A percentile compares a stretch with the other conserved stretches of the same genome.
phyloP scores from a whole-genome alignment of 495 filamentous ascomycete species.

The Trichoderma gamsii region DNA sequence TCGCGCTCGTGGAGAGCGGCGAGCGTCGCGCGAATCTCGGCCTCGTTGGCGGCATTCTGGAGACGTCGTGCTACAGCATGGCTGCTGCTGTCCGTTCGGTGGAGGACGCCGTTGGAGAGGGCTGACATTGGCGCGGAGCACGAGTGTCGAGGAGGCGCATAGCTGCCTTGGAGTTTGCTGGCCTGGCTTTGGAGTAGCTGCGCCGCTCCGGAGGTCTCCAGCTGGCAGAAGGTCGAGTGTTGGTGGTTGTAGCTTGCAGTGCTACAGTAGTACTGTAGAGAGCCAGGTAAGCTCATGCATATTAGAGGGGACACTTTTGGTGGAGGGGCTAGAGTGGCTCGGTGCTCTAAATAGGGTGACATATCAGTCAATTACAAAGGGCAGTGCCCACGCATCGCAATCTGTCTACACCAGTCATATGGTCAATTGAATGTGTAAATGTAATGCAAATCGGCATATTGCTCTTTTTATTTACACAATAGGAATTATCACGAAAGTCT shows the following conservation, averaged over 20 bases:
- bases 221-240: neutral
- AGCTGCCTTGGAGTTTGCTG: slow-evolving; percentile 16
- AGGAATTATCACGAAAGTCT: too few relatives aligned
- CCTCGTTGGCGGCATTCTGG: slow-evolving; percentile 62
- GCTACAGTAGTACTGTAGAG: neutral
- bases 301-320: neutral
- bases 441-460: too few relatives aligned
- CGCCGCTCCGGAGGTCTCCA: neutral
- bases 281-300: neutral
- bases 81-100: slow-evolving; percentile 18
- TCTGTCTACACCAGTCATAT: too few relatives aligned
- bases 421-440: too few relatives aligned
- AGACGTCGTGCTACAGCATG: slow-evolving; percentile 32
- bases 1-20: slow-evolving; percentile 70
- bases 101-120: slow-evolving; percentile 35
- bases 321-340: neutral
- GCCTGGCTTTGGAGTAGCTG: neutral
- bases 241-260: neutral
- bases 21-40: slow-evolving; percentile 73
- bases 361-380: too few relatives aligned
- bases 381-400: too few relatives aligned
- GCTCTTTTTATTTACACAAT: too few relatives aligned
- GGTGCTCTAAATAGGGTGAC: too few relatives aligned
- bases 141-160: slow-evolving; percentile 29
- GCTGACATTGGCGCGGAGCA: slow-evolving; percentile 32